Evolutionary conservation across 805 yeast genomes (phyloP), one percentile per base, ranked within the genome.

Genomic region (Wickerhamiella hasegawae): DNA sequence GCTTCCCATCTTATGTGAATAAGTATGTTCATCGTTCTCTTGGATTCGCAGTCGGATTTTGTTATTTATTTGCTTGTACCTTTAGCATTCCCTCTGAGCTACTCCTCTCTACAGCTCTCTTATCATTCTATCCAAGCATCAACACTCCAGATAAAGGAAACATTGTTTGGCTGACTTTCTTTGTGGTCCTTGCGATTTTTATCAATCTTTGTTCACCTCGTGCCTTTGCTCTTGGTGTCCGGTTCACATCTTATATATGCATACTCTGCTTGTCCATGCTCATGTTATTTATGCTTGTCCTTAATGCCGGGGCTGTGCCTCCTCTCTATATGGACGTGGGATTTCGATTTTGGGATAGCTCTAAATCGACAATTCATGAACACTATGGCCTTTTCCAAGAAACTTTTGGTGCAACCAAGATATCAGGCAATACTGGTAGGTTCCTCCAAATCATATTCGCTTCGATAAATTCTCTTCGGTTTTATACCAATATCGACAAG

Each of bases 61-160:
- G 57, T 39, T 64, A 64, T 45, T 63, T 66, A 65, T 48, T 62
- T 31, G 55, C 58, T 38, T 66, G 65, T 44, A 62, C 62, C 12
- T 46, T 59, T 27, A 48, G 58, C 0, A 60, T 78, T 40, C 83
- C 92, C 0, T 71, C 83, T 1, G 92, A 81, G 47, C 65, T 81
- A 3, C 74, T 80, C 15, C 84, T 85, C 1, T 71, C 80, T 14
- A 70, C 80, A 1, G 71, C 79, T 18, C 69, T 80, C 73, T 54
- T 80, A 25, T 65, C 76, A 33, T 78, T 73, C 46, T 82, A 71
- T 49, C 63, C 70, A 1, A 49, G 60, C 22, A 55, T 77, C 25
- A 48, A 68, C 16, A 31, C 29, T 4, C n/a, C 35, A 63, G 10
- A 59, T 74, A 54, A 27, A 19, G 28, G 33, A 33, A 29, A 28